Conservation (phyloP, 2,329 filamentous ascomycete genomes). For the Sporothrix brasiliensis region DNA sequence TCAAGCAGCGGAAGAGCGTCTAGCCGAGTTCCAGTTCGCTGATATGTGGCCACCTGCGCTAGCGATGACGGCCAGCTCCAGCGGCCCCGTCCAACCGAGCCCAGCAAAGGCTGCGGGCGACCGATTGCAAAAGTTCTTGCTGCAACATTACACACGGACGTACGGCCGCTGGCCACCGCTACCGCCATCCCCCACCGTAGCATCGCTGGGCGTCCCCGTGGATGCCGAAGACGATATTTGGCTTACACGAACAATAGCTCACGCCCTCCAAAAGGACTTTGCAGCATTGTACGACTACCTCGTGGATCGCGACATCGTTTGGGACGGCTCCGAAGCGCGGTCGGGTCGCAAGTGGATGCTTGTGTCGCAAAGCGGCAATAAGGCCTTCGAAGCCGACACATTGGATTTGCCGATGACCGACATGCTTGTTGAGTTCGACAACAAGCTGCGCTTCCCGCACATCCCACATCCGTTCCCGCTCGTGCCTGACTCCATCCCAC, state of each 20-base stretch:
- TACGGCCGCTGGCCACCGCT: conserved; percentile 64
- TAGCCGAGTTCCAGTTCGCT: conserved; percentile 62
- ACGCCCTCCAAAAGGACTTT: conserved; percentile 66
- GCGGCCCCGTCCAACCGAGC: conserved; percentile 40
- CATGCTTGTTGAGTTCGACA: conserved; percentile 67
- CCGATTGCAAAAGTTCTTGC: conserved; percentile 62
- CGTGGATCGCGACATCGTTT: conserved; percentile 67
- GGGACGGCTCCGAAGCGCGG: conserved; percentile 65
- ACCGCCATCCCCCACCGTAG: conserved; percentile 32
- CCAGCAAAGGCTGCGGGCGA: conserved; percentile 60
- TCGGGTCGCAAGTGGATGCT: conserved; percentile 68
- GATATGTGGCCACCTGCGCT: conserved; percentile 61
- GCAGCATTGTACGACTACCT: conserved; percentile 71
- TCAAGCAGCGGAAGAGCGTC: conserved; percentile 62
- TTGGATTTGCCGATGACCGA: conserved; percentile 65
- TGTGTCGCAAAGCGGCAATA: conserved; percentile 52
- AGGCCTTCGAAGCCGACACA: conserved; percentile 54
- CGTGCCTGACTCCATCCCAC: conserved; percentile 57
- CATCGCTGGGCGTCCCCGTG: conserved; percentile 34
- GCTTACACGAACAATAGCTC: conserved; percentile 62
- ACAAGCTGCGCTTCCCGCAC: conserved; percentile 63
- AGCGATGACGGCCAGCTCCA: conserved; percentile 39
- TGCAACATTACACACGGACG: conserved; percentile 57
- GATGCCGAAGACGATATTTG: conserved; percentile 54
- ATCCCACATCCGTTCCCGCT: conserved; percentile 69